These are phyloP conservation scores for Brassica cretica DNA, from an alignment of 345 rosid genomes.

Conservation along the genomic window DNA sequence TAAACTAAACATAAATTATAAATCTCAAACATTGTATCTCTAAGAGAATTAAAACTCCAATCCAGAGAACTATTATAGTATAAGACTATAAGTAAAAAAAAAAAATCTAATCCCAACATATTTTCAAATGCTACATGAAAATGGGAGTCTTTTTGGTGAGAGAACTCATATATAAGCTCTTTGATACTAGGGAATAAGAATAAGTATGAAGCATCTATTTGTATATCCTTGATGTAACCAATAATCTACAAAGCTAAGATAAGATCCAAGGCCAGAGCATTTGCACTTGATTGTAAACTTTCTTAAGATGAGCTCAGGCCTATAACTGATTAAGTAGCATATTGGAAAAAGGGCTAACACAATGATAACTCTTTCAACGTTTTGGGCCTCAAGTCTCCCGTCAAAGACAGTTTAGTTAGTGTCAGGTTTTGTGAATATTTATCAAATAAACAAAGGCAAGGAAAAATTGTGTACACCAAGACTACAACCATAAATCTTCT, in stretches of 20 bases:
- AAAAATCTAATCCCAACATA: too few relatives aligned
- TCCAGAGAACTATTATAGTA: too few relatives aligned
- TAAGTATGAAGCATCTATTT: too few relatives aligned
- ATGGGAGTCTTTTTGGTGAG: too few relatives aligned
- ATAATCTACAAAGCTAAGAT: background rate
- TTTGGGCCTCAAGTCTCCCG: background rate
- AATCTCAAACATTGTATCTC: too few relatives aligned
- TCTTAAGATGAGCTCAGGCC: slow-evolving; percentile 1
- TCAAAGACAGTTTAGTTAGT: background rate
- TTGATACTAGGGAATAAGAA: too few relatives aligned
- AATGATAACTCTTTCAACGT: background rate
- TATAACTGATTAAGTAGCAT: background rate
- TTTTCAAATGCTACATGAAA: too few relatives aligned
- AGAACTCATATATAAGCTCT: too few relatives aligned
- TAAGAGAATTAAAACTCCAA: too few relatives aligned
- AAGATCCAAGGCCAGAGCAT: background rate
- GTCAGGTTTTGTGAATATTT: background rate
- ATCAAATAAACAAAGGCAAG: background rate
- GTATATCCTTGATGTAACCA: too few relatives aligned
- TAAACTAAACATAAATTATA: too few relatives aligned
- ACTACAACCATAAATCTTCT: background rate
- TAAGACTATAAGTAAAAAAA: too few relatives aligned
- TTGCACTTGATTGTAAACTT: background rate
- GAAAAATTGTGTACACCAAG: background rate
- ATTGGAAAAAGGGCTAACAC: background rate